Evolutionary conservation across 805 yeast species (phyloP), one percentile per base, ranked within the genome.

Genomic region (Zygosaccharomyces rouxii): DNA sequence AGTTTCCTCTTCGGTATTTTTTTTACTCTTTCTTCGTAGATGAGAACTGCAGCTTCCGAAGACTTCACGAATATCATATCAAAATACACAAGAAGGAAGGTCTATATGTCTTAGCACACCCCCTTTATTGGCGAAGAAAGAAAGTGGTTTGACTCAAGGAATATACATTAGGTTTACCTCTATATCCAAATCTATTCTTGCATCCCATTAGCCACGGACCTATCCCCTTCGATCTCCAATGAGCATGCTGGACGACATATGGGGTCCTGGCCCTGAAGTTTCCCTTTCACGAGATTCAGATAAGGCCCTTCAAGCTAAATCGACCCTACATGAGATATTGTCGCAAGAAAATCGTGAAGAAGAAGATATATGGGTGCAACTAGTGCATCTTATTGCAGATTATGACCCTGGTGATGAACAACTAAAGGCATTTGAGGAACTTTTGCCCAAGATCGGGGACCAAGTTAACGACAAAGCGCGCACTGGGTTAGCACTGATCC

Each of bases 401-500:
- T 57, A 49, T 9, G 54, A 50, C 19, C 46, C 48, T 11, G 51
- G 60, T n/a, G 54, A 44, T 16, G 60, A 53, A 16, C 60, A 58
- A 38, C 55, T 58, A 40, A 54, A 51, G 11, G 48, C 60, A 3
- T 59, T 62, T 40, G 47, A 42, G 30, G 44, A 49, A n/a, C 46
- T 58, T 9, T 41, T 60, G 21, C 38, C 39, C 7, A 38, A 51
- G 16, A 47, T 53, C 2, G 40, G 44, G 7, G 48, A 59, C 42
- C 7, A 41, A 4, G 54, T 59, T 2, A 62, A 63, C 43, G 60
- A 57, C 40, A 49, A 44, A 25, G 35, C 54, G 35, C 53, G 60
- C 6, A 71, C 73, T 25, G 80, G 80, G 0, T 55, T 76, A 1
- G 71, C 75, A 1, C 75, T 79, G 5, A 59, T 76, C 43, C 71